Conservation (phyloP, 1,284 basidiomycete species). For the Ceratobasidium sp. region DNA sequence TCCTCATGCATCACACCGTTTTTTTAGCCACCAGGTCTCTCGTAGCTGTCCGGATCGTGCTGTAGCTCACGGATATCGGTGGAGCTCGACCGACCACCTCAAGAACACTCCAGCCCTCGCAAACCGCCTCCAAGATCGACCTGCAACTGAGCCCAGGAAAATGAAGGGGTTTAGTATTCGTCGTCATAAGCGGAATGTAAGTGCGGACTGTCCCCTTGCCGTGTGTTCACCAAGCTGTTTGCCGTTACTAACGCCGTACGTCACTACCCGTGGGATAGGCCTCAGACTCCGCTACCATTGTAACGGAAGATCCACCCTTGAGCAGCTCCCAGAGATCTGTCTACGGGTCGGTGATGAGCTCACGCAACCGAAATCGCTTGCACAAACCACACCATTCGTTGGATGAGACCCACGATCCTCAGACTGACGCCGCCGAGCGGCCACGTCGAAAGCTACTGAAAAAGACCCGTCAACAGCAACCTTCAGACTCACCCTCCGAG, state of each 20-base stretch:
- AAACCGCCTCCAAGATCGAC: conserved; percentile 20
- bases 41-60: too few relatives aligned
- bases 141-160: neutral
- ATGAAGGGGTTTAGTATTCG: conserved; percentile 29
- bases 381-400: conserved; percentile 27
- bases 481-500: conserved; percentile 21
- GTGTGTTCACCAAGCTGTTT: neutral
- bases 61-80: too few relatives aligned
- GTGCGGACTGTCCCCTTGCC: neutral
- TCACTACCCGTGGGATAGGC: conserved; percentile 7
- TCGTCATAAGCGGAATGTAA: conserved; percentile 34
- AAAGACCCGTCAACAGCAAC: conserved; percentile 20
- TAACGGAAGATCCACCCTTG: conserved; percentile 7
- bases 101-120: conserved; percentile 9
- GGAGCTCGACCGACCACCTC: conserved; percentile 14
- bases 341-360: conserved; percentile 20
- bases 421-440: conserved; percentile 10
- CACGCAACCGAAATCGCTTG: conserved; percentile 23
- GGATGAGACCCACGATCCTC: conserved; percentile 23
- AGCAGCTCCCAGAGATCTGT: conserved; percentile 23
- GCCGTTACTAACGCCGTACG: neutral
- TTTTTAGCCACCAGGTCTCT: too few relatives aligned
- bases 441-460: conserved; percentile 28
- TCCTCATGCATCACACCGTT: too few relatives aligned
- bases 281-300: conserved; percentile 29